These are phyloP conservation scores for Entomortierella parvispora DNA, from an alignment of 192 early-diverging fungal genomes.

Conservation along the genomic window DNA sequence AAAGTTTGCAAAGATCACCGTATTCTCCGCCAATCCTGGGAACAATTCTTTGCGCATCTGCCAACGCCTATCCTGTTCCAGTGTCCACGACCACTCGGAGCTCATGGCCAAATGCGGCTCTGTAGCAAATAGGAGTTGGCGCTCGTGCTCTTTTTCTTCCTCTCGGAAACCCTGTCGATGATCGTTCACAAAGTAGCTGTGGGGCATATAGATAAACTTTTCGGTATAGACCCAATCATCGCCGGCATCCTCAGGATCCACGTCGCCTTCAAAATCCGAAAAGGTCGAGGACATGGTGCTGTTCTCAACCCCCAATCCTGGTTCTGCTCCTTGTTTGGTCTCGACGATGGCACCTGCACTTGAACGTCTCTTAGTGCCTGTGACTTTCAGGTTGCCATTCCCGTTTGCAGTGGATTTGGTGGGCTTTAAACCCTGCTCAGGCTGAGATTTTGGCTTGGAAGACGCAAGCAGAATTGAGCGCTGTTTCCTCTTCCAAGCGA, in stretches of 20 bases:
- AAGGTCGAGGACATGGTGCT: slow-evolving; percentile 1
- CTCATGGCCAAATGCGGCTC: slow-evolving; percentile 40
- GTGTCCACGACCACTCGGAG: slow-evolving; percentile 69
- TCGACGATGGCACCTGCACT: slow-evolving; percentile 12
- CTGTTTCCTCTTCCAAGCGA: slow-evolving; percentile 59
- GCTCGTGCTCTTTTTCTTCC: slow-evolving; percentile 65
- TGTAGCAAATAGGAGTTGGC: slow-evolving; percentile 22
- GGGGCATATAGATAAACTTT: slow-evolving; percentile 91
- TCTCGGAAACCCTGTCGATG: slow-evolving; percentile 93
- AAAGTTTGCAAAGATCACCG: slow-evolving; percentile 95
- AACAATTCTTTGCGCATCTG: slow-evolving; percentile 90
- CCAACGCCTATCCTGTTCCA: slow-evolving; percentile 83
- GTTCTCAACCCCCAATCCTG: not conserved
- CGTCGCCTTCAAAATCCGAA: slow-evolving; percentile 64
- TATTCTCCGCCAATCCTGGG: slow-evolving; percentile 81
- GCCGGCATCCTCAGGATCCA: slow-evolving; percentile 64
- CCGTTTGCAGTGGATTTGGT: not conserved
- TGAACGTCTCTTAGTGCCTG: slow-evolving; percentile 25
- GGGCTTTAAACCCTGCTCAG: not conserved
- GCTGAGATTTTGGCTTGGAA: too few species aligned
- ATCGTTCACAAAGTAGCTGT: slow-evolving; percentile 95
- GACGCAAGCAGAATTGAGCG: slow-evolving; percentile 54
- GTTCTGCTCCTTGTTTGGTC: slow-evolving; percentile 29
- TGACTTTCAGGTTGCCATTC: not conserved
- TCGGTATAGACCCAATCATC: slow-evolving; percentile 86